phyloP scores from a whole-genome alignment of 257 asterid genomes.

The Linaria vulgaris region DNA sequence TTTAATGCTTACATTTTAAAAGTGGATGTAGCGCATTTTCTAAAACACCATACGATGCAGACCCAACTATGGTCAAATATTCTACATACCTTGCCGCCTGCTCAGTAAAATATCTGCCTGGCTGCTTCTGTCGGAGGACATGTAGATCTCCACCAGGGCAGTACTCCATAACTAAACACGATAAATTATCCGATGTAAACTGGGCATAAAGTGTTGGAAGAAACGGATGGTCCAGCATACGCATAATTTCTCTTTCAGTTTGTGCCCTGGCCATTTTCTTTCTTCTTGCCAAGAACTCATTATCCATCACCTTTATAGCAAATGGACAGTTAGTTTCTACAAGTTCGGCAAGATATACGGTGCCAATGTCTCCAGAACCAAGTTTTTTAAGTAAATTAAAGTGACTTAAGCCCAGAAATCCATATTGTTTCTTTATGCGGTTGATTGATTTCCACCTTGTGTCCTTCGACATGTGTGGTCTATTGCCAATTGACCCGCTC shows the following conservation, averaged over 20 bases:
- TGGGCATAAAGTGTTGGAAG: conserved; percentile 70
- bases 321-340: conserved; percentile 52
- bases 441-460: conserved; percentile 47
- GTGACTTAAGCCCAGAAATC: conserved; percentile 52
- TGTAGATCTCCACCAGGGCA: conserved; percentile 88
- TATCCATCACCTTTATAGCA: conserved; percentile 80
- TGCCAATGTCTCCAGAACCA: conserved; percentile 79
- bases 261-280: conserved; percentile 75
- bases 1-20: too few relatives aligned
- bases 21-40: too few relatives aligned
- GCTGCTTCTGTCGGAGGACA: conserved; percentile 75
- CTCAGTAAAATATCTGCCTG: conserved; percentile 57
- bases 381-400: conserved; percentile 65
- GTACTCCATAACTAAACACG: conserved; percentile 73
- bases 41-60: too few relatives aligned
- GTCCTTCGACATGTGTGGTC: conserved; percentile 91
- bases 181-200: conserved; percentile 65
- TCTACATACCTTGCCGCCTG: conserved; percentile 64
- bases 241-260: conserved; percentile 68
- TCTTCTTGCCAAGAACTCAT: conserved; percentile 59
- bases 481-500: conserved; percentile 59
- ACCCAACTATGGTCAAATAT: background rate
- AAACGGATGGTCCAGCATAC: conserved; percentile 74
- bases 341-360: conserved; percentile 70
- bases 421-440: conserved; percentile 33